phyloP scores from a whole-genome alignment of 2,329 filamentous ascomycete genomes.

The Eutypella sp. region DNA sequence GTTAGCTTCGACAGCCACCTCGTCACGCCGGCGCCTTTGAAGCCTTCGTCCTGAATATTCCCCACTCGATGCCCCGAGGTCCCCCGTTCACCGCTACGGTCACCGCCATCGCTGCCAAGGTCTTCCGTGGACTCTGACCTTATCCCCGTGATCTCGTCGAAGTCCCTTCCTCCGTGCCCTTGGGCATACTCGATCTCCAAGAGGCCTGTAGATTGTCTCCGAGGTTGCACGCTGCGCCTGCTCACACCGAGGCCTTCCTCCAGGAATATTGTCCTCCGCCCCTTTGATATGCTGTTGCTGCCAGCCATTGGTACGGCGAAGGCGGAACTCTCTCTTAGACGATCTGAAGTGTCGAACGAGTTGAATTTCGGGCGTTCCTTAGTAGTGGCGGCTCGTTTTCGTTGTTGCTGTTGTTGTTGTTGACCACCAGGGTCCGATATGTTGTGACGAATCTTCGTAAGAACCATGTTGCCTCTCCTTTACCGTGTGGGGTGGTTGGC shows the following conservation, averaged over 20 bases:
- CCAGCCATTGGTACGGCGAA: conserved; percentile 36
- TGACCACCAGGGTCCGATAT: conserved; percentile 13
- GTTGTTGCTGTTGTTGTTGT: too few species aligned
- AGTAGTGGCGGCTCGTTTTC: too few species aligned
- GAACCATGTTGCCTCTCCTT: conserved; percentile 13
- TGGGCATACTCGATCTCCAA: conserved; percentile 19
- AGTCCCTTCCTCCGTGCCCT: conserved; percentile 30
- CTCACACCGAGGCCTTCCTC: conserved; percentile 43
- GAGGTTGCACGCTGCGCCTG: conserved; percentile 16
- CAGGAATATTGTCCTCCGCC: conserved; percentile 47
- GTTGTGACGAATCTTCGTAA: conserved; percentile 12
- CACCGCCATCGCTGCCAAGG: conserved; percentile 20
- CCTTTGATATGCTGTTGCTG: conserved; percentile 45
- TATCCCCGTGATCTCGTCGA: conserved; percentile 24
- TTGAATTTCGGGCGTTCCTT: conserved; percentile 43
- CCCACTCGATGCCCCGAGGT: too few species aligned
- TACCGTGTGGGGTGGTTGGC: neutral
- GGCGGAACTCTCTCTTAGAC: conserved; percentile 42
- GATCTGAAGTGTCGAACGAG: conserved; percentile 45
- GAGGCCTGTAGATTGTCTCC: conserved; percentile 13
- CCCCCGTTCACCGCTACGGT: too few species aligned
- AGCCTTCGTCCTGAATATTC: too few species aligned
- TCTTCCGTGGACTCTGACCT: conserved; percentile 19
- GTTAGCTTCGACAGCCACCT: conserved; percentile 40
- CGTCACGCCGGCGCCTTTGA: conserved; percentile 11